A percentile compares a stretch with the other conserved stretches of the same genome.
These are phyloP conservation scores for Corrigiola litoralis DNA, from an alignment of 179 eudicot genomes.

Conservation along the genomic window DNA sequence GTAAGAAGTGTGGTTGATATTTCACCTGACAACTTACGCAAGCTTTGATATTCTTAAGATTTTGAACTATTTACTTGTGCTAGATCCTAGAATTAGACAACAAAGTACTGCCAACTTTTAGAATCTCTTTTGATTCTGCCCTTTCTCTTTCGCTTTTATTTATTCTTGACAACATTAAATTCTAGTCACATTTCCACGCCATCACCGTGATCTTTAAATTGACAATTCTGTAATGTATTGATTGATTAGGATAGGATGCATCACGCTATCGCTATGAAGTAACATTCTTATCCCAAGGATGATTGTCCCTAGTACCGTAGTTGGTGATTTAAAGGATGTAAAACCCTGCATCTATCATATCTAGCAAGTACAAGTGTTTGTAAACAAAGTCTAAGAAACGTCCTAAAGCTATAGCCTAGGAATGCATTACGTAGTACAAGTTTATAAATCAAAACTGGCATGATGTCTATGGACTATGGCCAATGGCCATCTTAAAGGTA, in stretches of 20 bases:
- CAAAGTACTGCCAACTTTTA: conserved; percentile 12
- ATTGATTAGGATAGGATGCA: conserved; percentile 4
- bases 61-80: background rate
- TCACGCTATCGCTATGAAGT: too few relatives aligned
- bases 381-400: too few relatives aligned
- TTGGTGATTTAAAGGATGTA: too few relatives aligned
- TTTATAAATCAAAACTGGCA: too few relatives aligned
- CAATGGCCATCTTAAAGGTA: too few relatives aligned
- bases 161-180: conserved; percentile 9
- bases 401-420: too few relatives aligned
- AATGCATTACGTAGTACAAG: too few relatives aligned
- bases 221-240: background rate
- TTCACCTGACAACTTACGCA: conserved; percentile 24
- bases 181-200: conserved; percentile 14
- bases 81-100: conserved; percentile 15
- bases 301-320: too few relatives aligned
- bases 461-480: too few relatives aligned
- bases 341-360: too few relatives aligned
- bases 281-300: too few relatives aligned
- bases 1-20: background rate
- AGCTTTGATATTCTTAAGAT: conserved; percentile 11
- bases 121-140: conserved; percentile 1
- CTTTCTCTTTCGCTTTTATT: background rate
- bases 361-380: too few relatives aligned
- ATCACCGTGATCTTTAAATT: conserved; percentile 20